These are phyloP conservation scores for Diospyros kaki DNA, from an alignment of 148 eudicot genomes.

Conservation along the genomic window DNA sequence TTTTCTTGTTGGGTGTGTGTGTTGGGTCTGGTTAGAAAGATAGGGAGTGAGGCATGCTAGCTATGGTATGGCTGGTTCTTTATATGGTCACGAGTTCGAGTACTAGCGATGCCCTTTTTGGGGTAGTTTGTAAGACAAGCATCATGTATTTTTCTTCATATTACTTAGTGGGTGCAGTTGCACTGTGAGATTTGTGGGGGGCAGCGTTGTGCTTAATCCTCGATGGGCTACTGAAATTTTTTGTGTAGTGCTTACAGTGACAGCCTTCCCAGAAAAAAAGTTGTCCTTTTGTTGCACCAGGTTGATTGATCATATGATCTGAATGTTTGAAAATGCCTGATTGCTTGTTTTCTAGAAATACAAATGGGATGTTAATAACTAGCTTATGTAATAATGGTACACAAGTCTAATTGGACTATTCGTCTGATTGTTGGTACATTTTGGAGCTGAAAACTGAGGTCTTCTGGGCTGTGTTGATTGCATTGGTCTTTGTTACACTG, in stretches of 20 bases:
- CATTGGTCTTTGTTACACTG: background rate
- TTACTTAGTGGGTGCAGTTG: too few species aligned
- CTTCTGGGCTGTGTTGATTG: background rate
- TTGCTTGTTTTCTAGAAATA: background rate
- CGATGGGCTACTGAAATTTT: background rate
- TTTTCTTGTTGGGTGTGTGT: too few species aligned
- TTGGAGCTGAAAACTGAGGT: slow-evolving; percentile 1
- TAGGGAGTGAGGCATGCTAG: too few species aligned
- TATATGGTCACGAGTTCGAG: too few species aligned
- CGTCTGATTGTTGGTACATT: background rate
- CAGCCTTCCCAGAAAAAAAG: background rate
- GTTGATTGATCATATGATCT: background rate
- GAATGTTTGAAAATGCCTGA: background rate
- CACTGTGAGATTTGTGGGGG: too few species aligned
- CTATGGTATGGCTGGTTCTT: too few species aligned
- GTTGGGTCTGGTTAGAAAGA: too few species aligned
- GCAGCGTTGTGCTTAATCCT: too few species aligned
- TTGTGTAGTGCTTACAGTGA: background rate
- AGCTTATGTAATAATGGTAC: background rate
- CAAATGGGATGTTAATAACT: background rate
- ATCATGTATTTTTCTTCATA: too few species aligned
- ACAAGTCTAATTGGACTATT: background rate
- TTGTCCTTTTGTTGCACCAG: background rate
- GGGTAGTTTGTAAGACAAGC: too few species aligned
- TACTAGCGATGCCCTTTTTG: too few species aligned